Conservation (phyloP, 148 eudicot genomes). For the Rhododendron williamsianum region DNA sequence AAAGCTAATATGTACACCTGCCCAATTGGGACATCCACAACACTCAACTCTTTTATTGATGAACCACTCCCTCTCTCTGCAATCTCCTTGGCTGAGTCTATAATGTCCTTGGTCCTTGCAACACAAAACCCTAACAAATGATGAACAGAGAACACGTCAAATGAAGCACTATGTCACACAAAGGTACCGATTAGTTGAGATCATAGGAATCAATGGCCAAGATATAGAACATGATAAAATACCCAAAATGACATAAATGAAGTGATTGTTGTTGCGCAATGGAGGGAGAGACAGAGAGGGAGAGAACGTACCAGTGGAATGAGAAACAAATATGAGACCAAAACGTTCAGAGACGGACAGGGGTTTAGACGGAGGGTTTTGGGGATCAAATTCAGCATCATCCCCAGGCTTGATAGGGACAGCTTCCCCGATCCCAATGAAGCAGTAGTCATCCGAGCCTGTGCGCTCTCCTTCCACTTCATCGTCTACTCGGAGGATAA, state of each 20-base stretch:
- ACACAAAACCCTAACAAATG: conserved; percentile 70
- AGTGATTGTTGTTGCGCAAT: background rate
- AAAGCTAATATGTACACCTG: conserved; percentile 67
- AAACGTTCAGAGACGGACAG: conserved; percentile 49
- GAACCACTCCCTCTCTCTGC: conserved; percentile 34
- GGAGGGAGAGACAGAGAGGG: background rate
- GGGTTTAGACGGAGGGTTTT: conserved; percentile 48
- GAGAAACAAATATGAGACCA: conserved; percentile 55
- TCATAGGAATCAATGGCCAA: background rate
- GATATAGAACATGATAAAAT: background rate
- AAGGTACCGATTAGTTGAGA: background rate
- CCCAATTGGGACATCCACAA: conserved; percentile 61
- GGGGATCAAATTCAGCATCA: conserved; percentile 31
- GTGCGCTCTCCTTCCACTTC: conserved; percentile 59
- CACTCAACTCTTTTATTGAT: conserved; percentile 54
- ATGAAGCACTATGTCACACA: background rate
- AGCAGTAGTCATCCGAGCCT: conserved; percentile 49
- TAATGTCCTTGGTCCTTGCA: conserved; percentile 58
- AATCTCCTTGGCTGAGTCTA: conserved; percentile 47
- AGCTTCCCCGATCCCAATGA: conserved; percentile 50
- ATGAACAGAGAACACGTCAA: background rate
- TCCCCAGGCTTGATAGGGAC: conserved; percentile 35
- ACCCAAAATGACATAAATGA: background rate
- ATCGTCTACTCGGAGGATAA: conserved; percentile 25
- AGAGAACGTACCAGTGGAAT: conserved; percentile 36